A percentile compares a stretch with the other conserved stretches of the same genome.
Evolutionary conservation across 305 asterid genomes (phyloP).

Genomic region (Fraxinus sp.): DNA sequence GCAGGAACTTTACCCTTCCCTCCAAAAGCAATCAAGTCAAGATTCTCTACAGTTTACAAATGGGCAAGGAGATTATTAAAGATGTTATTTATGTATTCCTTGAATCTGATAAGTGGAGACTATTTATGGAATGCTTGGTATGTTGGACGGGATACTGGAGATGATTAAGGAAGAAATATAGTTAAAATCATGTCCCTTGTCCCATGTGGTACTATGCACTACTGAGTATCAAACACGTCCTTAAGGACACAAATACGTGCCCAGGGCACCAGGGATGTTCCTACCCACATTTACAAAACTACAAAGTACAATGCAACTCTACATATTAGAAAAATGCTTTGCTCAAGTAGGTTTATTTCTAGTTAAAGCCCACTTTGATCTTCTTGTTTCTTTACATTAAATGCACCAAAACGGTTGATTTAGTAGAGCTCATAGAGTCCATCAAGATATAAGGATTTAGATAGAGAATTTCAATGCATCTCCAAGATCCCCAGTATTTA

Average conservation of each 20-base stretch:
- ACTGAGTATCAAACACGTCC: not conserved
- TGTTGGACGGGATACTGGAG: not conserved
- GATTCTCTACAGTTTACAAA: not conserved
- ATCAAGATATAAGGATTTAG: not conserved
- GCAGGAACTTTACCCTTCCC: not conserved
- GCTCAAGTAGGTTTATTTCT: not conserved
- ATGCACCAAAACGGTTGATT: not conserved
- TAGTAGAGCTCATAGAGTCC: not conserved
- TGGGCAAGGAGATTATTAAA: not conserved
- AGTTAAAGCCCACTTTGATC: not conserved
- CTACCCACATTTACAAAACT: not conserved
- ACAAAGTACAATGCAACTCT: not conserved
- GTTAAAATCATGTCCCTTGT: not conserved
- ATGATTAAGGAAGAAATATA: not conserved
- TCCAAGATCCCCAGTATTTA: not conserved
- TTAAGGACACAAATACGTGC: not conserved
- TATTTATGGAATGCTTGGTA: not conserved
- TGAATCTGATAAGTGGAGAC: not conserved
- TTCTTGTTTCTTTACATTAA: not conserved
- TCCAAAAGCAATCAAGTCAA: not conserved
- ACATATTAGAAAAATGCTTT: not conserved
- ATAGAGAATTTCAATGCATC: not conserved
- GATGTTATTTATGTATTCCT: not conserved
- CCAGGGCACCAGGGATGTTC: not conserved
- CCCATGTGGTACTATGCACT: not conserved